Base-by-base conservation (phyloP, 2,329 filamentous ascomycete genomes). In the Alternaria arbusti region DNA sequence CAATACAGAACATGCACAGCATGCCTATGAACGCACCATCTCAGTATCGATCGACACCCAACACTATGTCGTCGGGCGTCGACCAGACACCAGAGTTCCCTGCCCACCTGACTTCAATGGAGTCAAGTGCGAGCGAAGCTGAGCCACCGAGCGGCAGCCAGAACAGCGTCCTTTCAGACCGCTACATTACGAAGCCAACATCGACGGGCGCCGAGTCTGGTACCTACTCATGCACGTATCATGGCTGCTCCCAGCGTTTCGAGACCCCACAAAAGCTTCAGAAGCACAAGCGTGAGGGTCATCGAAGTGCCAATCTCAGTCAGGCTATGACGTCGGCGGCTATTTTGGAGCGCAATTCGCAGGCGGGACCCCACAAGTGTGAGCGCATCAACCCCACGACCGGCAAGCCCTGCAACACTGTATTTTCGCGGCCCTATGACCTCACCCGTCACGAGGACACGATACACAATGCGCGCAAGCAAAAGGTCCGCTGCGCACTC, bases 361-460 rank as follows among this genome's bases (percentile, higher is more conserved):
- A 98, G 80, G 92, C 93, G 10, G 96, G 96, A 0, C 96, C 96
- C 30, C 96, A 98, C 83, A 91, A 90, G 73, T 99, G 96, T 80
- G 92, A 94, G 75, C 89, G 94, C 70, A 93, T 95, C 82, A 98
- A 98, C 80, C 95, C 95, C 2, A 95, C 92, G 68, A 98, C 96
- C 0, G 93, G 93, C 67, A 97, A 97, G 83, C 91, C 94, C 0
- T 98, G 96, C 86, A 95, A 93, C 78, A 96, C 94, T 0, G 86
- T 97, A 57, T 98, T 99, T 81, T 97, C 95, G 1, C 86, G 96
- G 20, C 96, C 96, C 2, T 99, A 99, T 84, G 96, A 99, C 80
- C 86, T 99, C 56, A 99, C 96, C 0, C 87, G 96, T 22, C 96
- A 99, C 77, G 96, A 99, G 79, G 95, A 97, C 70, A 98, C 96